Evolutionary conservation across 106 monocot genomes (phyloP), one percentile per base, ranked within the genome.

Genomic region (Allium fistulosum): DNA sequence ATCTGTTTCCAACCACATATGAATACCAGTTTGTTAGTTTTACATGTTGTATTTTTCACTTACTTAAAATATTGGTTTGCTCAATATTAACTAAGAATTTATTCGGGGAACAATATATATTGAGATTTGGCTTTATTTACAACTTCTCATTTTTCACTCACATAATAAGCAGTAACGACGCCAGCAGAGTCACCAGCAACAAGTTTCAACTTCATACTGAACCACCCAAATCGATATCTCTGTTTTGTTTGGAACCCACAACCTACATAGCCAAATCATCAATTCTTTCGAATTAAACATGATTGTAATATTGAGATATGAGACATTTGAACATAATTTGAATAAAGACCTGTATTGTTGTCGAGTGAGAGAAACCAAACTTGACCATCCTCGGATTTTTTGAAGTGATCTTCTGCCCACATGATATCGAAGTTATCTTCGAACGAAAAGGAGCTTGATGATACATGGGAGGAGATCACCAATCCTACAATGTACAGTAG

Each of bases 151-250:
- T 37, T 37, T 16, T 11, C 3, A 65, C 90, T 81, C 22, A 97
- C 97, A 48, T 97, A 97, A 67, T 84, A 97, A 10, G 97, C 97
- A 9, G 97, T 97, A 28, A 97, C 97, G 5, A 97, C 89, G 6
- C 97, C 97, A 26, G 97, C 97, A 6, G 97, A 97, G 77, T 97
- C 97, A 26, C 92, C 92, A 9, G 86, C 92, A 45, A 89, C 97
- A n/a, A 97, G 86, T 79, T 87, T 92, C 70, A 97, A 80, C 84
- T 92, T 97, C 97, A 97, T 97, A 75, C 92, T 84, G 84, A 92
- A 97, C 97, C 97, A 97, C 11, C 97, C 97, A 62, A 92, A 92
- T 48, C 83, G 58, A 52, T 92, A 92, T 59, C 89, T 46, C 52
- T 97, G 78, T 51, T 76, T 79, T 0, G 97, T 97, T 53, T 80